Base-by-base conservation (phyloP, 164 flowering plant species). In the Aristolochia californica region DNA sequence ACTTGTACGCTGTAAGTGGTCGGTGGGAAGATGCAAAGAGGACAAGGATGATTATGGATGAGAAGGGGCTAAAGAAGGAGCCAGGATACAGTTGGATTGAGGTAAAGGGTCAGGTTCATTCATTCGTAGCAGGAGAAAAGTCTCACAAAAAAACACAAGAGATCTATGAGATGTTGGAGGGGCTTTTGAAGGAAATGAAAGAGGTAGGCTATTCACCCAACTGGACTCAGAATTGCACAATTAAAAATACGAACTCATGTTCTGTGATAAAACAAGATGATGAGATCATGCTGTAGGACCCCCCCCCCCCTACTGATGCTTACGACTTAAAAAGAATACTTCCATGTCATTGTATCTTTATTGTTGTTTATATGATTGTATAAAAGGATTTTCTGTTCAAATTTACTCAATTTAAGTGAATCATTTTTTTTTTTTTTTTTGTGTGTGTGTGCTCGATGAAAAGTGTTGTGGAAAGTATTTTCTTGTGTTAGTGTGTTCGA, bases 21-120 rank as follows among this genome's bases (percentile, higher is more conserved):
- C 48, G 43, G 40, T 20, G 56, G 64, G 59, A 56, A 43, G 61
- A 51, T 22, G 55, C 55, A 55, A 61, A 27, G 10, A 56, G 34
- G 45, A 43, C 38, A 43, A 66, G 69, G 55, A 60, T 60, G 57
- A 43, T 61, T 25, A 66, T 66, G 64, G 59, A 56, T 21, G 49
- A 55, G 24, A 66, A 24, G 15, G 59, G 64, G 11, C 51, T 66
- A 51, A 66, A 50, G 59, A 60, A 60, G 61, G 56, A 60, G 44
- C 28, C 43, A 25, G 69, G 69, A 27, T 60, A 30, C 21, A 61
- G 69, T 50, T 66, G 69, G 69, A 66, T 66, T 48, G 65, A 66
- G 50, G 34, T 61, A 12, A 40, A 50, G 28, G 56, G 61, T 30
- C 48, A 24, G 25, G 60, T 61, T 22, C 64, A 66, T 49, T 34